Evolutionary conservation across 139 green algal species (phyloP), one percentile per base, ranked within the genome.

Genomic region (Haematococcus lacustris): DNA sequence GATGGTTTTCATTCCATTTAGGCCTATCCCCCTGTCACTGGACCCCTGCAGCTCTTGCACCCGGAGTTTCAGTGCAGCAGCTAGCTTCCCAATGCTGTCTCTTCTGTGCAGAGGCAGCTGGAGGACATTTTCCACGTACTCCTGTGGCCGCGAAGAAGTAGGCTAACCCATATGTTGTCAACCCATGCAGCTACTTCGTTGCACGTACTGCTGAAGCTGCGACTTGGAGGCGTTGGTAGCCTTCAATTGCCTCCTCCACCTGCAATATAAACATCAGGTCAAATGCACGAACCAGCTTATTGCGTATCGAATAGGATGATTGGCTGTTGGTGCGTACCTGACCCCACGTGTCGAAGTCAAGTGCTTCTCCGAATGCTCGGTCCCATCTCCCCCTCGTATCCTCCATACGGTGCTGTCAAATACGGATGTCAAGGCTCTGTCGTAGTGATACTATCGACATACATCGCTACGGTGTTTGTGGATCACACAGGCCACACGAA

Each of bases 61-160:
- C 30, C 83, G 72, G 32, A 79, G 71, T 67, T 88, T 86, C 3
- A 88, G 71, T 1, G 68, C 76, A 26, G 70, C 60, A 7, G 83
- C 80, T 23, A 88, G 68, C 66, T 84, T 79, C 13, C 77, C 80
- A 30, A 88, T 85, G 28, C 76, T 75, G 7, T 84, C 76, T 23
- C 80, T 61, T 9, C 79, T 51, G 0, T 76, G 39, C 25, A 78
- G 51, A 1, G 72, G 39, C 28, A 88, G 74, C 70, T 78, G 68
- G 34, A 88, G 51, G 1, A 86, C 75, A 47, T 88, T 88, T n/a
- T 88, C 83, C 23, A 82, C 69, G 28, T 84, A 80, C 67, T 88
- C 83, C 83, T 88, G 79, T 38, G 47, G 30, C 2, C 21, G 59
- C 6, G 28, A 13, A 34, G n/a, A n/a, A n/a, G n/a, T n/a, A n/a